Evolutionary conservation across 352 stramenopile species (phyloP).

Genomic region (Phytophthora tentaculata): DNA sequence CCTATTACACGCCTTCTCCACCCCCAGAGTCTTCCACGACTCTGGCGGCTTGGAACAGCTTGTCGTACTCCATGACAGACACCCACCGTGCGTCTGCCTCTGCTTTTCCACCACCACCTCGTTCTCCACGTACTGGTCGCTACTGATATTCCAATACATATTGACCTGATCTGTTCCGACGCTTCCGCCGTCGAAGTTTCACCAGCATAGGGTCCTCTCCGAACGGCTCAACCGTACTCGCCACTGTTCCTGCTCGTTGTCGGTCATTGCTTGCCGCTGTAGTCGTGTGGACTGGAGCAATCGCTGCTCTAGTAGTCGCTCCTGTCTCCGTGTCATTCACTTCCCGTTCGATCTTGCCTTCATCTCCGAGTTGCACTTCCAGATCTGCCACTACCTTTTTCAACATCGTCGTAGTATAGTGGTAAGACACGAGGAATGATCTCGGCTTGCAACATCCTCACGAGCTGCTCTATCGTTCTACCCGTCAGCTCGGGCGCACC

Average conservation of each 20-base stretch:
- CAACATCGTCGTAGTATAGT: too few species aligned
- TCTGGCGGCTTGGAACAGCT: background rate
- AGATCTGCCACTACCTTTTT: background rate
- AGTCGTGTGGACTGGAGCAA: background rate
- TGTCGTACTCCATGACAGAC: background rate
- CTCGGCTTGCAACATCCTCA: too few species aligned
- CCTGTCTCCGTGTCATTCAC: background rate
- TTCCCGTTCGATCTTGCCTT: background rate
- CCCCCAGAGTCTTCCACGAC: constrained; percentile 4
- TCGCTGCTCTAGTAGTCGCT: background rate
- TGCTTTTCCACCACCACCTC: background rate
- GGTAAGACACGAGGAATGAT: too few species aligned
- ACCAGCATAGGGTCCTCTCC: constrained; percentile 1
- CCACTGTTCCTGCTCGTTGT: background rate
- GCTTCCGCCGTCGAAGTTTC: constrained; percentile 2
- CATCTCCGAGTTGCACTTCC: background rate
- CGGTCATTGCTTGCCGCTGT: background rate
- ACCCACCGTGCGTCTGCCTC: background rate
- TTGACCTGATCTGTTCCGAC: constrained; percentile 2
- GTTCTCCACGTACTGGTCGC: background rate
- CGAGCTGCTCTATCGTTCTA: too few species aligned
- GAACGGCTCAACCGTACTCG: too few species aligned
- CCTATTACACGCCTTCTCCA: constrained; percentile 13
- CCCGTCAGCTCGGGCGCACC: too few species aligned
- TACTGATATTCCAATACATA: constrained; percentile 4